Evolutionary conservation across 2,329 filamentous ascomycete species (phyloP).

Genomic region (Trichoderma sp.): DNA sequence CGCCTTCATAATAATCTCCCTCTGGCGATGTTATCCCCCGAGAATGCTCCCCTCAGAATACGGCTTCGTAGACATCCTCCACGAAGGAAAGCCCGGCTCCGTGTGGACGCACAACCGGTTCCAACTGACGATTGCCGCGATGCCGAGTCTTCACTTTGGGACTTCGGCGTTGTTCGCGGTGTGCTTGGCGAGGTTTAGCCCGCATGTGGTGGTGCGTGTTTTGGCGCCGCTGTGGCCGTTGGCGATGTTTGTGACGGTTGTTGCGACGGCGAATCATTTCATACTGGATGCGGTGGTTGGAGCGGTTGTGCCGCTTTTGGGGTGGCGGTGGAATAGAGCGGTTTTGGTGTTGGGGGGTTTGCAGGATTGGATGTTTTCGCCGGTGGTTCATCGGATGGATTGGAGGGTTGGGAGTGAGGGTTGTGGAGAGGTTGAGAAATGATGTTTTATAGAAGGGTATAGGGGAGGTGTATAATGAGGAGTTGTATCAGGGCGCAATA

Average conservation of each 20-base stretch:
- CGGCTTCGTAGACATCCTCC: background rate
- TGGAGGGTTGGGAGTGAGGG: background rate
- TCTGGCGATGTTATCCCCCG: background rate
- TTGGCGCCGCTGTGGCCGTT: constrained; percentile 1
- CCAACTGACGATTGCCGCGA: constrained; percentile 3
- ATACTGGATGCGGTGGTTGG: background rate
- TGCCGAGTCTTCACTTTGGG: background rate
- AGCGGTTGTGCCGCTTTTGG: background rate
- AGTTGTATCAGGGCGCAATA: background rate
- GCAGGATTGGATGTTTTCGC: constrained; percentile 6
- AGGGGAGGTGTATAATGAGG: background rate
- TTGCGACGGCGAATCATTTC: constrained; percentile 10
- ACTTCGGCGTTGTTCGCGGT: background rate
- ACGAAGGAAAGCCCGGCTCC: background rate
- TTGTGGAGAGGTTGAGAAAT: background rate
- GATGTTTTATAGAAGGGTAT: background rate
- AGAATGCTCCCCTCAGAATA: background rate
- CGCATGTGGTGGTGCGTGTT: background rate
- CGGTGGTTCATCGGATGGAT: background rate
- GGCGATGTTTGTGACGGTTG: constrained; percentile 2
- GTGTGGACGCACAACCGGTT: constrained; percentile 3
- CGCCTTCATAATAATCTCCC: background rate
- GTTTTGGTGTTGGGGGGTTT: background rate
- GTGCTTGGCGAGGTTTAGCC: background rate
- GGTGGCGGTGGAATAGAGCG: constrained; percentile 9